Evolutionary conservation across 352 stramenopile genomes (phyloP), one percentile per base, ranked within the genome.

Genomic region (Phytopythium chamaehyphon): DNA sequence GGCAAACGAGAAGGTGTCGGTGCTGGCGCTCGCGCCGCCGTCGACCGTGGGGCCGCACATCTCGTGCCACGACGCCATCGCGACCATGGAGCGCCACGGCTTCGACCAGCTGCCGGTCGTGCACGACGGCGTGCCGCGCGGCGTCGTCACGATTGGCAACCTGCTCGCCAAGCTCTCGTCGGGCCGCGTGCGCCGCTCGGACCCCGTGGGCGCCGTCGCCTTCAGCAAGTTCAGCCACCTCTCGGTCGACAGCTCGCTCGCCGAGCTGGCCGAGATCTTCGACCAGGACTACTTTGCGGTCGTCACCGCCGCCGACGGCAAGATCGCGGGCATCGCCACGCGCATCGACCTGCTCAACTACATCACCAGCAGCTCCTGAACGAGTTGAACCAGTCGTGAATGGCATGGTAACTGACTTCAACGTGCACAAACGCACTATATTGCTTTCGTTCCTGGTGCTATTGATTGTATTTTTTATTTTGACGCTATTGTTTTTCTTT

Each of bases 281-380:
- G 95, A 98, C 80, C 93, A 96, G 63, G 92, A 98, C 61, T 95
- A 97, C 54, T 98, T 97, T 64, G 91, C 86, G 12, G 73, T 98
- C 45, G 87, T 98, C 33, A 84, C 76, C 22, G 65, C 71, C n/a
- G 73, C 66, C 19, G 80, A 85, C 51, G 67, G 66, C 45, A 75
- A 81, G 55, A 84, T 98, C 54, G 88, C 82, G 43, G 93, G 93
- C 22, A 91, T 98, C 45, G 94, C 97, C 28, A 98, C 92, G 51
- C 73, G 95, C 21, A 98, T 98, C 70, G 95, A 98, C 69, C 71
- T 98, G 52, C 76, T 98, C 56, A 96, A 97, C 64, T 98, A 93
- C 76, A 96, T 98, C 64, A 93, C 88, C 37, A 55, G 40, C 51
- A 6, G 26, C 26, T 7, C 26, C 44, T 16, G 26, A 16, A 18